phyloP scores from a whole-genome alignment of 768 basidiomycete species.

The Auriscalpium microsporum region DNA sequence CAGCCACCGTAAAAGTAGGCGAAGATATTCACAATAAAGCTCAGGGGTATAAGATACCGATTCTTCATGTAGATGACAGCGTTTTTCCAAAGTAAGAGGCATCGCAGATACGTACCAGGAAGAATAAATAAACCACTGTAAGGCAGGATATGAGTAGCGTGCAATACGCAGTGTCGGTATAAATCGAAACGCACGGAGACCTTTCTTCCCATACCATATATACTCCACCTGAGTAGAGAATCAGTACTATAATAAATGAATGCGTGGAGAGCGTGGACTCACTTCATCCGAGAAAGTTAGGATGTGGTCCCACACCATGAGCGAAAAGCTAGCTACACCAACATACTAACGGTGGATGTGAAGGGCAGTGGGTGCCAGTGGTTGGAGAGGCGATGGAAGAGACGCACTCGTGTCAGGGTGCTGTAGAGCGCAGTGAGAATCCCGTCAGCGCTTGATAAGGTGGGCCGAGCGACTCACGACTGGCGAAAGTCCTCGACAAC shows the following conservation, averaged over 20 bases:
- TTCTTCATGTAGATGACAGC: constrained; percentile 30
- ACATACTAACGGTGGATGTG: constrained; percentile 30
- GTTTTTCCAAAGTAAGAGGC: background rate
- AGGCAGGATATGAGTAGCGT: background rate
- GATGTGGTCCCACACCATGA: constrained; percentile 50
- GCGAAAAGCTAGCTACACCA: constrained; percentile 41
- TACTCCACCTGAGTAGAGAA: constrained; percentile 31
- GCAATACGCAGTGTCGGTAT: background rate
- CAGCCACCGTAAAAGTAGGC: constrained; percentile 19
- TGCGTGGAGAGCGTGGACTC: background rate
- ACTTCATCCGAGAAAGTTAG: constrained; percentile 43
- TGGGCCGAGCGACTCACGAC: too few species aligned
- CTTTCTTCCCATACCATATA: constrained; percentile 44
- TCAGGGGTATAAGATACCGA: constrained; percentile 54
- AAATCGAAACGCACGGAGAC: constrained; percentile 29
- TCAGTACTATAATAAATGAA: background rate
- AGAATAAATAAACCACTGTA: constrained; percentile 29
- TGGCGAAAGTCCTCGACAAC: too few species aligned
- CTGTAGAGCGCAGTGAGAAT: too few species aligned
- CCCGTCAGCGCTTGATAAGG: too few species aligned
- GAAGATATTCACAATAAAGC: constrained; percentile 48
- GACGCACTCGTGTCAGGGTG: too few species aligned
- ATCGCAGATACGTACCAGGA: constrained; percentile 23
- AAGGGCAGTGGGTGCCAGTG: too few species aligned
- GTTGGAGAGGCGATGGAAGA: too few species aligned